These are phyloP conservation scores for Amanita pallidorosea DNA, from an alignment of 768 basidiomycete genomes.

Conservation along the genomic window DNA sequence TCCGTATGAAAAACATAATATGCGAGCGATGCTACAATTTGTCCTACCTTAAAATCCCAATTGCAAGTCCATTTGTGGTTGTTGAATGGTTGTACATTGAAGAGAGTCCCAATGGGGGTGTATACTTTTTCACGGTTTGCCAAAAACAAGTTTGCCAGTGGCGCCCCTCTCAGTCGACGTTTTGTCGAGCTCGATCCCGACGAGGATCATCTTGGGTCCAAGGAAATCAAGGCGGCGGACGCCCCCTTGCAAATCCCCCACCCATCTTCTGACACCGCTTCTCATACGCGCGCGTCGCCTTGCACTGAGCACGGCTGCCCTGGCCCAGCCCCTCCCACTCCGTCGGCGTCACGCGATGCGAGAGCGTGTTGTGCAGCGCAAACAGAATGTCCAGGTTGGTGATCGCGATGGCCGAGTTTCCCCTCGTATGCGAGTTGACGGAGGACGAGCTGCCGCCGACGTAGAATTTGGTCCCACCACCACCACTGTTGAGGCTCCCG, in stretches of 20 bases:
- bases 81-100: background rate
- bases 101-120: background rate
- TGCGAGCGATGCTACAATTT: background rate
- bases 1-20: background rate
- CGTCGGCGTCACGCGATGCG: constrained; percentile 43
- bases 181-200: constrained; percentile 43
- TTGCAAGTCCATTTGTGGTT: background rate
- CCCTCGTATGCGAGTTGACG: background rate
- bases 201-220: constrained; percentile 44
- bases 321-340: constrained; percentile 57
- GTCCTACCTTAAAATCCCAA: background rate
- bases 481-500: background rate
- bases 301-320: constrained; percentile 45
- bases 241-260: constrained; percentile 60
- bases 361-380: constrained; percentile 46
- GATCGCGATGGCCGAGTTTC: constrained; percentile 13
- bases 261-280: constrained; percentile 48
- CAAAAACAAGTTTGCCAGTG: constrained; percentile 4
- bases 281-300: constrained; percentile 52
- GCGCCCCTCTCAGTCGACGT: constrained; percentile 2
- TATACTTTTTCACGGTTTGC: background rate
- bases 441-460: background rate
- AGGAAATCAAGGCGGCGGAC: constrained; percentile 60
- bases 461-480: constrained; percentile 4
- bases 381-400: constrained; percentile 58